Evolutionary conservation across 179 eudicot species (phyloP).

Genomic region (Beta macrorhiza): DNA sequence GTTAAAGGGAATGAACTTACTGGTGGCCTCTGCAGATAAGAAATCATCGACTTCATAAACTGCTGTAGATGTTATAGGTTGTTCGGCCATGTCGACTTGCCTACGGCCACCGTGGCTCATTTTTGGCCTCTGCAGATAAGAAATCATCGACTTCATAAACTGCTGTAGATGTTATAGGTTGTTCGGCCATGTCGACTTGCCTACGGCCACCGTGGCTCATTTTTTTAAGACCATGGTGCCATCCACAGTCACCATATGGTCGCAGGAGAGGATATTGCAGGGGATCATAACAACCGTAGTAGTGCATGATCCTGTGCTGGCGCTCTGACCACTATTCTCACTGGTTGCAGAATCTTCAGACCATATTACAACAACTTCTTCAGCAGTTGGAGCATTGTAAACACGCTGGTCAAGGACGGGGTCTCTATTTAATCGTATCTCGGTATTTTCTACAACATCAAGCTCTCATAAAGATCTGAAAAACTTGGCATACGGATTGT

Average conservation of each 20-base stretch:
- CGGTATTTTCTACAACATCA: not conserved
- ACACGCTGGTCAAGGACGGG: not conserved
- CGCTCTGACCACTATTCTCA: not conserved
- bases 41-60: not conserved
- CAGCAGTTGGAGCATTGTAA: not conserved
- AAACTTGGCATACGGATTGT: not conserved
- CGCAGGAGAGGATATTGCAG: not conserved
- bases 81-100: not conserved
- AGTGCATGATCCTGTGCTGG: not conserved
- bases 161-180: too few relatives aligned
- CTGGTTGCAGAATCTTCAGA: not conserved
- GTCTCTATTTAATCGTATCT: not conserved
- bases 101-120: not conserved
- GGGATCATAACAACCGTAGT: conserved; percentile 20
- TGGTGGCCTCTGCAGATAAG: not conserved
- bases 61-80: too few relatives aligned
- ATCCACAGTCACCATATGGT: not conserved
- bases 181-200: too few relatives aligned
- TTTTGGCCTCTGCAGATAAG: not conserved
- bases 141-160: not conserved
- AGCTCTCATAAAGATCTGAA: not conserved
- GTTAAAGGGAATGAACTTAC: not conserved
- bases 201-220: too few relatives aligned
- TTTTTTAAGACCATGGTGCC: not conserved
- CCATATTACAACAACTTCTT: not conserved